A percentile compares a stretch with the other conserved stretches of the same genome.
phyloP scores from a whole-genome alignment of 441 rosid genomes.

The Omphalea diandra region DNA sequence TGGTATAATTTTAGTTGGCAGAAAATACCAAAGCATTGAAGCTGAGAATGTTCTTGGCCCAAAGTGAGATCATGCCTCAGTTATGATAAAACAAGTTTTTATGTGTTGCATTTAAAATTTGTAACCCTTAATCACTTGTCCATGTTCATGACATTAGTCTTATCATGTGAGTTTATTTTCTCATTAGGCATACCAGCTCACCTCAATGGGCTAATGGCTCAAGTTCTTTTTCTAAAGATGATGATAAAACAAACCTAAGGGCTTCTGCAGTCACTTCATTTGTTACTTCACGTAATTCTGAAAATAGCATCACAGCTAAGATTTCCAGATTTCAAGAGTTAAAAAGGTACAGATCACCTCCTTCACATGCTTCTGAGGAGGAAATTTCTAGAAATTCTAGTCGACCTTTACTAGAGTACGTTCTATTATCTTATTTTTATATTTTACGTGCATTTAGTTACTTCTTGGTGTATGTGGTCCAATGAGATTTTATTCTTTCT shows the following conservation, averaged over 20 bases:
- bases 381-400: constrained; percentile 34
- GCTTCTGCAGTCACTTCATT: constrained; percentile 52
- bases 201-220: constrained; percentile 46
- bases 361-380: constrained; percentile 36
- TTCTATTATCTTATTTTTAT: constrained; percentile 11
- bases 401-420: constrained; percentile 37
- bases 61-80: background rate
- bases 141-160: background rate
- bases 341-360: constrained; percentile 53
- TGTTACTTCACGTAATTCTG: constrained; percentile 55
- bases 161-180: constrained; percentile 9
- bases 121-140: background rate
- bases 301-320: constrained; percentile 53
- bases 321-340: constrained; percentile 56
- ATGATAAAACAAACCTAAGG: constrained; percentile 34
- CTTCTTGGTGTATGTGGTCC: background rate
- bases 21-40: background rate
- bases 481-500: background rate
- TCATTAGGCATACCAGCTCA: constrained; percentile 45
- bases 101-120: background rate
- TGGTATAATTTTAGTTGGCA: background rate
- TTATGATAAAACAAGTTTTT: background rate
- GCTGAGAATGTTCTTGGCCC: background rate
- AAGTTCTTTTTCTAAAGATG: constrained; percentile 35
- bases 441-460: no score